phyloP scores from a whole-genome alignment of 2,329 filamentous ascomycete species.

The Septoria linicola region DNA sequence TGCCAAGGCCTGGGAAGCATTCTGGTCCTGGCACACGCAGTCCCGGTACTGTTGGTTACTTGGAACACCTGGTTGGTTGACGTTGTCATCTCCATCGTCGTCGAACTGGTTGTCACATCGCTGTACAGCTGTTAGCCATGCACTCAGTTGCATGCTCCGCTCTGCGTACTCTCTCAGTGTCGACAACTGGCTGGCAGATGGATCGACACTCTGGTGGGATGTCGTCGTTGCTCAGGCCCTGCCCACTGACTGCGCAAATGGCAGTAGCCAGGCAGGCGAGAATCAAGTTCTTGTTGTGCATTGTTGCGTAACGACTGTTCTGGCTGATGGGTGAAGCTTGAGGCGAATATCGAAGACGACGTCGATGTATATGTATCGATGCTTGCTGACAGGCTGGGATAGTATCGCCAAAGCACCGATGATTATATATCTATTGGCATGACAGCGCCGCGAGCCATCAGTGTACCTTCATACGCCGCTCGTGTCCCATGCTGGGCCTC shows the following conservation, averaged over 20 bases:
- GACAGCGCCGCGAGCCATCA: too few species aligned
- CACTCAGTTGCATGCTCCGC: neutral
- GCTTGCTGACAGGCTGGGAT: neutral
- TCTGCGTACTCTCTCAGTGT: conserved; percentile 13
- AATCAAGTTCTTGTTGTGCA: conserved; percentile 15
- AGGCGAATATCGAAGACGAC: neutral
- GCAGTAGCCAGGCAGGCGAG: conserved; percentile 18
- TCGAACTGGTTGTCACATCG: conserved; percentile 18
- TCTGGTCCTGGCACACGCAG: conserved; percentile 16
- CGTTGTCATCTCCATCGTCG: conserved; percentile 12
- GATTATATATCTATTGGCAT: neutral
- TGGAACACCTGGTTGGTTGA: neutral
- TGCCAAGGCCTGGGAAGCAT: conserved; percentile 11
- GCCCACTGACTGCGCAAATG: conserved; percentile 16
- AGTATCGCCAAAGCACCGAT: neutral
- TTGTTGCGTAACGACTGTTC: conserved; percentile 13
- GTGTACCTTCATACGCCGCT: too few species aligned
- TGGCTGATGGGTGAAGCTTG: neutral
- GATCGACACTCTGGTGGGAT: conserved; percentile 18
- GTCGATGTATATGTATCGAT: neutral
- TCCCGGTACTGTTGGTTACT: conserved; percentile 16
- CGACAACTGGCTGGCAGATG: conserved; percentile 13
- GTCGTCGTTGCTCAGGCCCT: conserved; percentile 16
- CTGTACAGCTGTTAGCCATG: conserved; percentile 7
- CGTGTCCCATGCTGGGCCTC: conserved; percentile 2